Base-by-base conservation (phyloP, 306 rosid genomes). In the Cyamopsis tetragonoloba region DNA sequence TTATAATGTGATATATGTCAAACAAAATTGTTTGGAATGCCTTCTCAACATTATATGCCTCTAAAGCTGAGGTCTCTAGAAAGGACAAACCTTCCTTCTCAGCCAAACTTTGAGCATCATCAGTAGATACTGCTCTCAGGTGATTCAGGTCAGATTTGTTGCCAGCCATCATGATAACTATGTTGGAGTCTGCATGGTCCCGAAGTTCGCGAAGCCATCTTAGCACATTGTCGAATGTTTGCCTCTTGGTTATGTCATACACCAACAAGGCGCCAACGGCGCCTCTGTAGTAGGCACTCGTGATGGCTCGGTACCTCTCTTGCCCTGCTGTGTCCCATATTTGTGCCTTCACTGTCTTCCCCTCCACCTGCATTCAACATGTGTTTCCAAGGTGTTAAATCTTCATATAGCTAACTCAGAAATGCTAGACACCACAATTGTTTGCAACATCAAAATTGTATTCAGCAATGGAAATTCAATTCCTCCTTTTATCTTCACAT, bases 281-380 rank as follows among this genome's bases (percentile, higher is more conserved):
- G 31, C 96, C 96, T 84, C 96, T 86, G 31, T 86, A 89, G 71
- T 89, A 89, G 13, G 96, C 96, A 66, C 92, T 89, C 0, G 96
- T 89, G 57, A 89, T 89, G 0, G 96, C 92, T 72, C 92, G 61
- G 79, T 89, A 89, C 77, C 96, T 86, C 68, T 89, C 96, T 75
- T 89, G 96, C 2, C 96, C 96, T 0, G 96, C 93, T 1, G 96
- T 89, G 73, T 89, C 96, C 96, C 96, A 89, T 86, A 89, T 89
- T 77, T 89, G 96, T 61, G 96, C 96, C 75, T 89, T 89, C 9
- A 84, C 83, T 0, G 96, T 89, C 82, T 89, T 86, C 37, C 96
- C 93, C 73, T 89, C 93, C 50, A 89, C 85, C 96, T 89, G 76
- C 62, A 74, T 31, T 1, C 28, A 57, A 32, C 11, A 51, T 27